These are phyloP conservation scores for Pythium diclinum DNA, from an alignment of 352 stramenopile species.

Conservation along the genomic window DNA sequence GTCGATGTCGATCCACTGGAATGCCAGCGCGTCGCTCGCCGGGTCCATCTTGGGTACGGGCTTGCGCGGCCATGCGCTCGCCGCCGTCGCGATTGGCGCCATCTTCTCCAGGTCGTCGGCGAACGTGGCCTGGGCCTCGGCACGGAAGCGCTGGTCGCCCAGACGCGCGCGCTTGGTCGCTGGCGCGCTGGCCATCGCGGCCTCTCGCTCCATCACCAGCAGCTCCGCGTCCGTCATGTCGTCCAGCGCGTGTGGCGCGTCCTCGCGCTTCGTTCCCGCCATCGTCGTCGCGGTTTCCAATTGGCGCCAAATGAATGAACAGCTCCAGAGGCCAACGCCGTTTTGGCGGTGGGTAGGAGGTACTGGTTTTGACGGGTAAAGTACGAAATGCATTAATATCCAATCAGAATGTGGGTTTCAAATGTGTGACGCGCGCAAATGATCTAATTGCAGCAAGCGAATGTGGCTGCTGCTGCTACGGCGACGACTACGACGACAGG, in stretches of 20 bases:
- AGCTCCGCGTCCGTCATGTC: conserved; percentile 22
- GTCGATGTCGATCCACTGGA: conserved; percentile 99
- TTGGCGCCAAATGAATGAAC: conserved; percentile 23
- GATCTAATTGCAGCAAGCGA: not conserved
- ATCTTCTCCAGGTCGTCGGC: conserved; percentile 57
- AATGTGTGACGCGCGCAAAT: conserved; percentile 3
- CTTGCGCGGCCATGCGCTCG: conserved; percentile 61
- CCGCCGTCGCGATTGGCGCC: conserved; percentile 56
- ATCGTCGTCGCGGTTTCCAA: conserved; percentile 9
- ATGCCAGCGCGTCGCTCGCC: conserved; percentile 38
- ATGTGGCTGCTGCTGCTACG: too few species aligned
- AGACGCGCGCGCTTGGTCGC: conserved; percentile 21
- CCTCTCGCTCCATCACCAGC: conserved; percentile 23
- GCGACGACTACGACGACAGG: too few species aligned
- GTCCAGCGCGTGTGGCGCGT: conserved; percentile 13
- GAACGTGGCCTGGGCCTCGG: conserved; percentile 35
- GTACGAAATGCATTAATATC: conserved; percentile 15
- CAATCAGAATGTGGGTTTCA: not conserved
- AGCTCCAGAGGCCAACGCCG: not conserved
- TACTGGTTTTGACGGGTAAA: conserved; percentile 1
- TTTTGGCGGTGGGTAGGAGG: conserved; percentile 4
- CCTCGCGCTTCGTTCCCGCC: conserved; percentile 26
- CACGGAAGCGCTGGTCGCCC: conserved; percentile 25
- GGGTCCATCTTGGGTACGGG: conserved; percentile 39
- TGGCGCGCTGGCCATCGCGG: not conserved